A percentile compares a stretch with the other conserved stretches of the same genome.
Evolutionary conservation across 2,329 filamentous ascomycete species (phyloP).

Genomic region (Pezicula radicicola): DNA sequence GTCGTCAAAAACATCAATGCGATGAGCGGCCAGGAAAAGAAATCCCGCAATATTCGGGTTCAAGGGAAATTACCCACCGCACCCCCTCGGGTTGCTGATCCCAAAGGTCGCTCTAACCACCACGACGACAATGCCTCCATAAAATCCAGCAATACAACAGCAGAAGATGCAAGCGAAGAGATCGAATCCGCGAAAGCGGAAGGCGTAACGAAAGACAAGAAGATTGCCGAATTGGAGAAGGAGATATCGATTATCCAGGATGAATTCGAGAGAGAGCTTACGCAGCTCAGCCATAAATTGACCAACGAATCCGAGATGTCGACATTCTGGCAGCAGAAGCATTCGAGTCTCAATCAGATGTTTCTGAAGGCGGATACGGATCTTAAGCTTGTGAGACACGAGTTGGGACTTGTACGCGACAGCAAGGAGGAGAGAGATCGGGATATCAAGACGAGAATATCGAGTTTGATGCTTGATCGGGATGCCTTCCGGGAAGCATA

Average conservation of each 20-base stretch:
- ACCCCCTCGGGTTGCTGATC: slow-evolving; percentile 18
- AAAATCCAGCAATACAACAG: slow-evolving; percentile 9
- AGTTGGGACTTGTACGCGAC: slow-evolving; percentile 47
- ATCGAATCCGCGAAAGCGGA: slow-evolving; percentile 6
- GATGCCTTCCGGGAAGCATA: slow-evolving; percentile 43
- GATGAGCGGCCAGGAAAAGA: slow-evolving; percentile 17
- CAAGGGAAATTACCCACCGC: slow-evolving; percentile 11
- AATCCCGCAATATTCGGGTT: slow-evolving; percentile 5
- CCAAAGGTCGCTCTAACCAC: slow-evolving; percentile 16
- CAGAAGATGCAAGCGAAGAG: slow-evolving; percentile 5
- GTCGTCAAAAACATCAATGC: slow-evolving; percentile 1
- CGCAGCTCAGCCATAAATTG: slow-evolving; percentile 43
- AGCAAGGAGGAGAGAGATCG: slow-evolving; percentile 35
- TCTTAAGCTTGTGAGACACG: slow-evolving; percentile 46
- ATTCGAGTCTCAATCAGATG: slow-evolving; percentile 49
- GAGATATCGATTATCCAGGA: slow-evolving; percentile 50
- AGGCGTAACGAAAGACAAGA: slow-evolving; percentile 41
- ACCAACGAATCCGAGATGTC: slow-evolving; percentile 49
- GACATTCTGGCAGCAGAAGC: slow-evolving; percentile 56
- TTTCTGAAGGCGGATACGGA: slow-evolving; percentile 50
- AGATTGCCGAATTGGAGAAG: slow-evolving; percentile 49
- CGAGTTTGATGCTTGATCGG: slow-evolving; percentile 24
- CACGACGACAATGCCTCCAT: slow-evolving; percentile 7
- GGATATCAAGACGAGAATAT: slow-evolving; percentile 25
- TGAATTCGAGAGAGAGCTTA: slow-evolving; percentile 52